Evolutionary conservation across 208 protist species (phyloP).

Genomic region (Trypanosoma mega): DNA sequence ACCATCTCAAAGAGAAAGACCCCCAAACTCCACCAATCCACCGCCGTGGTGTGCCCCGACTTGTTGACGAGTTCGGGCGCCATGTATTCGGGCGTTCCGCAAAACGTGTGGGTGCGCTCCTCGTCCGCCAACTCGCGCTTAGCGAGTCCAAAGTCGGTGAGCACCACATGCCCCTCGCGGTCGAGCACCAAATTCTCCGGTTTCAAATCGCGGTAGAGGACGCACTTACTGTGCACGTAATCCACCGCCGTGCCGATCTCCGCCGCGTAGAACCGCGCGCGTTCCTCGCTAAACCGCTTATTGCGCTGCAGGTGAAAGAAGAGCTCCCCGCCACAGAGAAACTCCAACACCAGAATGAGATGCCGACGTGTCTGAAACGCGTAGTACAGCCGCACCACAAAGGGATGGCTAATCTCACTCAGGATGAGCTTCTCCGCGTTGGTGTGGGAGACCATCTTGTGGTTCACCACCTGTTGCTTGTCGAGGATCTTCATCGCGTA

Average conservation of each 20-base stretch:
- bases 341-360: slow-evolving; percentile 92
- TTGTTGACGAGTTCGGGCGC: slow-evolving; percentile 90
- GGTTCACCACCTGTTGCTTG: slow-evolving; percentile 70
- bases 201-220: slow-evolving; percentile 89
- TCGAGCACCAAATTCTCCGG: slow-evolving; percentile 89
- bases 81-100: slow-evolving; percentile 89
- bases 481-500: slow-evolving; percentile 92
- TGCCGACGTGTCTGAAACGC: slow-evolving; percentile 84
- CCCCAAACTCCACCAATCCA: slow-evolving; percentile 97
- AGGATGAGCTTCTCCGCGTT: slow-evolving; percentile 83
- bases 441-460: slow-evolving; percentile 80
- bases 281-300: slow-evolving; percentile 39
- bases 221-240: slow-evolving; percentile 79
- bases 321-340: slow-evolving; percentile 92
- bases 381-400: slow-evolving; percentile 81
- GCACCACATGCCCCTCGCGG: slow-evolving; percentile 69
- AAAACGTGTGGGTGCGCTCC: slow-evolving; percentile 59
- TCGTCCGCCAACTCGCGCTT: slow-evolving; percentile 48
- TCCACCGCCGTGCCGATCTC: slow-evolving; percentile 89
- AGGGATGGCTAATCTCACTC: slow-evolving; percentile 80
- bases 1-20: slow-evolving; percentile 95
- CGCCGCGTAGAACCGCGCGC: slow-evolving; percentile 85
- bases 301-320: slow-evolving; percentile 90
- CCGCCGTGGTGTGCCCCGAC: slow-evolving; percentile 86
- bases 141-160: slow-evolving; percentile 91